Conservation (phyloP, 257 asterid genomes). For the Solanum dulcamara region DNA sequence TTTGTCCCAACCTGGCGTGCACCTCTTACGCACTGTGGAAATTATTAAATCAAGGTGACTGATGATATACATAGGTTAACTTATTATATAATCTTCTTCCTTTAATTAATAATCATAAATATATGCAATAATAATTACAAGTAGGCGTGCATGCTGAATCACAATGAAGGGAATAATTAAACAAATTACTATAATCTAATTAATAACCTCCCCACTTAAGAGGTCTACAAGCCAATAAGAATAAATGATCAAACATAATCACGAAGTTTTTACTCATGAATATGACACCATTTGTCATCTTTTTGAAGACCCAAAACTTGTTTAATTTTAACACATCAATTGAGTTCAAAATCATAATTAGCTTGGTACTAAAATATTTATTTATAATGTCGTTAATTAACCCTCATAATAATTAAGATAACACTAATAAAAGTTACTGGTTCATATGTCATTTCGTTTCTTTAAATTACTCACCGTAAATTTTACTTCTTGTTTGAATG, state of each 20-base stretch:
- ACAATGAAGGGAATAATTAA: not conserved
- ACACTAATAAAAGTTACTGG: not conserved
- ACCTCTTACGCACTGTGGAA: not conserved
- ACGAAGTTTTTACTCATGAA: not conserved
- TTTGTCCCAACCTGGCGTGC: not conserved
- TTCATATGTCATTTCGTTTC: not conserved
- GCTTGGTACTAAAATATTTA: not conserved
- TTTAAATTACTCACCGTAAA: not conserved
- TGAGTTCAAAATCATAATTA: not conserved
- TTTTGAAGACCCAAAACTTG: not conserved
- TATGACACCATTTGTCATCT: not conserved
- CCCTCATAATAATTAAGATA: not conserved
- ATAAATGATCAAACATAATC: not conserved
- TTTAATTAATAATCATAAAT: not conserved
- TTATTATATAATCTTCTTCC: not conserved
- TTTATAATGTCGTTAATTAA: not conserved
- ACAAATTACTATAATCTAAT: not conserved
- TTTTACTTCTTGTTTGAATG: not conserved
- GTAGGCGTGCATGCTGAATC: not conserved
- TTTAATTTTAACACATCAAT: not conserved
- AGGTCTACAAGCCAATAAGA: not conserved
- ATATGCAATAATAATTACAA: not conserved
- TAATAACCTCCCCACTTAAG: not conserved
- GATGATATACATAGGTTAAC: not conserved
- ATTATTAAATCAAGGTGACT: not conserved